These are phyloP conservation scores for Rhizopogon sp. DNA, from an alignment of 768 basidiomycete genomes.

Conservation along the genomic window DNA sequence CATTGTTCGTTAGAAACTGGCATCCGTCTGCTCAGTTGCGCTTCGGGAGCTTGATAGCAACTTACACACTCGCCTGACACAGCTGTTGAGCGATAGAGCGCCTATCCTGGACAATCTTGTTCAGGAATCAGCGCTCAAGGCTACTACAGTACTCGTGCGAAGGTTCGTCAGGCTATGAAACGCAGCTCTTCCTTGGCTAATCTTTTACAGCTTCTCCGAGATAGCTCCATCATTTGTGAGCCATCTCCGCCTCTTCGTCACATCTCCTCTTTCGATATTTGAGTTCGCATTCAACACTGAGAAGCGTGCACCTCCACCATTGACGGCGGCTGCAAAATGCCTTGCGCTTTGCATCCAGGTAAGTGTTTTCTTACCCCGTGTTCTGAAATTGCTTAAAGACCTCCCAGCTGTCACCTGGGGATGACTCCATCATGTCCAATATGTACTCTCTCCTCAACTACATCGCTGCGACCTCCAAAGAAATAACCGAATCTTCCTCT, in stretches of 20 bases:
- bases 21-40: constrained; percentile 75
- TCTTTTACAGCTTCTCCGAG: constrained; percentile 62
- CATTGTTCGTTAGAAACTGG: constrained; percentile 60
- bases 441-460: constrained; percentile 96
- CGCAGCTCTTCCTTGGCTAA: not conserved
- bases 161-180: constrained; percentile 44
- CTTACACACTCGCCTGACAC: constrained; percentile 64
- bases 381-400: constrained; percentile 4
- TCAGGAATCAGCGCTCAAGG: constrained; percentile 86
- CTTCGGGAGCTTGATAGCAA: constrained; percentile 60
- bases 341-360: constrained; percentile 88
- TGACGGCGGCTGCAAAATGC: constrained; percentile 85
- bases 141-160: constrained; percentile 77
- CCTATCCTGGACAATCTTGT: constrained; percentile 80
- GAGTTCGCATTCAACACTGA: constrained; percentile 79
- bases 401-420: constrained; percentile 71
- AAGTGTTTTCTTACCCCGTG: constrained; percentile 8
- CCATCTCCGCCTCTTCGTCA: constrained; percentile 84
- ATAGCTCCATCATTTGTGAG: constrained; percentile 69
- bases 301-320: constrained; percentile 67
- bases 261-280: constrained; percentile 82
- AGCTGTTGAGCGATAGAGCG: constrained; percentile 75
- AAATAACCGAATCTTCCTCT: constrained; percentile 50
- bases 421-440: constrained; percentile 88
- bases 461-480: constrained; percentile 80